Percentiles rank a stretch among this genome's conserved stretches.
Conservation (phyloP, 2,329 filamentous ascomycete genomes). For the Aspergillus luchuensis region DNA sequence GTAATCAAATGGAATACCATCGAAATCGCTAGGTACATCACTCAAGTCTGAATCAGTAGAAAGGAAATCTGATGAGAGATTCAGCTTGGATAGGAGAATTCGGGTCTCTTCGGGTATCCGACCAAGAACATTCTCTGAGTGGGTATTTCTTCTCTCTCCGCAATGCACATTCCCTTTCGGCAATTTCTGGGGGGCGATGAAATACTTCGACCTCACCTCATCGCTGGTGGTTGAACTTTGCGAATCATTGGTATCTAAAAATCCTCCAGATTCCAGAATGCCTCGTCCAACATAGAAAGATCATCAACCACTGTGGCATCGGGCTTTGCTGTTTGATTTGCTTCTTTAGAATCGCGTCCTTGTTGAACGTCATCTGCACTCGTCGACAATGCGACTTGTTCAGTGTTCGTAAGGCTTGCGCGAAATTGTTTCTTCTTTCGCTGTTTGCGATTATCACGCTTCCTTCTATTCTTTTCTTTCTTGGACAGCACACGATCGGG, state of each 20-base stretch:
- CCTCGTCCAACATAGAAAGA: conserved; percentile 1
- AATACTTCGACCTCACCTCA: conserved; percentile 45
- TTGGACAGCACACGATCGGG: not conserved
- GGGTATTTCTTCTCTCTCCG: not conserved
- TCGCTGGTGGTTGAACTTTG: conserved; percentile 38
- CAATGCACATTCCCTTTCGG: not conserved
- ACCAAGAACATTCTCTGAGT: not conserved
- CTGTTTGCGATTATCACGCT: not conserved
- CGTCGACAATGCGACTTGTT: not conserved
- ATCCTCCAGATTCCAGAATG: conserved; percentile 33
- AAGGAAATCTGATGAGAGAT: conserved; percentile 23
- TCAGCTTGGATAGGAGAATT: conserved; percentile 17
- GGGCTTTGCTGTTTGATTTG: not conserved
- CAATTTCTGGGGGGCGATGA: conserved; percentile 13
- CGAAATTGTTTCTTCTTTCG: not conserved
- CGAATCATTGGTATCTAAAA: conserved; percentile 45
- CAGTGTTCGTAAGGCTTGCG: not conserved
- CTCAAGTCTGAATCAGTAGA: conserved; percentile 40
- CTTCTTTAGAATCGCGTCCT: not conserved
- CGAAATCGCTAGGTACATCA: conserved; percentile 38
- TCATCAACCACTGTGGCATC: not conserved
- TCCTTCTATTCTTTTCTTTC: not conserved
- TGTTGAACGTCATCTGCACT: not conserved
- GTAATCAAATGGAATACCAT: not conserved
- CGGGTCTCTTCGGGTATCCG: conserved; percentile 19